phyloP scores from a whole-genome alignment of 352 stramenopile genomes.

The Globisporangium paddicum region DNA sequence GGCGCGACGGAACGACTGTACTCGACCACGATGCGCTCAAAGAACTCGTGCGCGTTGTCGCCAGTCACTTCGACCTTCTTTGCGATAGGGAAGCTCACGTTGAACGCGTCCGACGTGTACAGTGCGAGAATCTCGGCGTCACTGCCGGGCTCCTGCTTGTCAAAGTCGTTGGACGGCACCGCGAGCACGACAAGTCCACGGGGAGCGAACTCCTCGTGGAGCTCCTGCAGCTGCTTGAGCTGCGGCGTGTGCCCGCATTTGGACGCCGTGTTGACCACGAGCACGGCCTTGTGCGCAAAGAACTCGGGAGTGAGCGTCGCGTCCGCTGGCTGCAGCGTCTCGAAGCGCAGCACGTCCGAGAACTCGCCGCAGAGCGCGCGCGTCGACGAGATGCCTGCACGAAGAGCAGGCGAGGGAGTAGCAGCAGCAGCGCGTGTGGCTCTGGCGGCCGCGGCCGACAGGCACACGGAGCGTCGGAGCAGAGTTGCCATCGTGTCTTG shows the following conservation, averaged over 20 bases:
- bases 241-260: constrained; percentile 46
- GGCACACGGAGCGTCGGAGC: background rate
- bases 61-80: constrained; percentile 42
- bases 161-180: constrained; percentile 72
- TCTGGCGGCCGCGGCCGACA: background rate
- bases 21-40: constrained; percentile 48
- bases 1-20: constrained; percentile 65
- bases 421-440: background rate
- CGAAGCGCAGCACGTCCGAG: constrained; percentile 34
- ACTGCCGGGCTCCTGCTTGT: constrained; percentile 37
- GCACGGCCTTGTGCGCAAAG: constrained; percentile 38
- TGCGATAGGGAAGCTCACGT: constrained; percentile 51
- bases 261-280: constrained; percentile 74
- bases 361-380: constrained; percentile 28
- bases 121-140: constrained; percentile 35
- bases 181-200: constrained; percentile 51
- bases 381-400: constrained; percentile 2
- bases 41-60: constrained; percentile 55
- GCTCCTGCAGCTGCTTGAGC: constrained; percentile 41
- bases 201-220: constrained; percentile 42
- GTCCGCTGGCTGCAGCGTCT: constrained; percentile 29
- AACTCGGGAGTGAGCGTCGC: constrained; percentile 25
- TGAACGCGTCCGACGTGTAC: constrained; percentile 32
- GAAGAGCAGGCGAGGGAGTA: background rate
- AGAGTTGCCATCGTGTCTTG: constrained; percentile 1